A percentile compares a stretch with the other conserved stretches of the same genome.
These are phyloP conservation scores for Astrephomene gubernaculifera DNA, from an alignment of 139 green algal genomes.

Conservation along the genomic window DNA sequence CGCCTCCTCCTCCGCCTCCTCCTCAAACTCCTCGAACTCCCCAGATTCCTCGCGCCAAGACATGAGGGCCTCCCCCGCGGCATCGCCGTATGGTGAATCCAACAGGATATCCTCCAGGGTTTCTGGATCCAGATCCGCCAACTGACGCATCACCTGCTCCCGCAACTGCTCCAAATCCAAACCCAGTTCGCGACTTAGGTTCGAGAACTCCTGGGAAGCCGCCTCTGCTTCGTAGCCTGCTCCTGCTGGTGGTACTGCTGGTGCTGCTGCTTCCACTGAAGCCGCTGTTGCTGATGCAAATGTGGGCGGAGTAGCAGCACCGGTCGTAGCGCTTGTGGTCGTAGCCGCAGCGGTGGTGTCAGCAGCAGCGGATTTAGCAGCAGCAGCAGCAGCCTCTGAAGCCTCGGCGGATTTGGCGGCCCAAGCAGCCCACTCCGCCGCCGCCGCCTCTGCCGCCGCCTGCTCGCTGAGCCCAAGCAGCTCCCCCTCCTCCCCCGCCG, in stretches of 20 bases:
- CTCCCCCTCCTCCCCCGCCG: neutral
- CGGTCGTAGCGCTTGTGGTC: too few relatives aligned
- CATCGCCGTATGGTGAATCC: constrained; percentile 23
- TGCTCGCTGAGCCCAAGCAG: neutral
- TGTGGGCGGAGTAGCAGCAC: too few relatives aligned
- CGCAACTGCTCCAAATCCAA: constrained; percentile 29
- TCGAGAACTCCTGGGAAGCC: too few relatives aligned
- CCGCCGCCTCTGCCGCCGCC: neutral
- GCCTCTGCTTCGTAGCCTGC: neutral
- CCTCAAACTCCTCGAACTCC: neutral
- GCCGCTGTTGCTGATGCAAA: too few relatives aligned
- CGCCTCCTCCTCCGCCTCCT: neutral
- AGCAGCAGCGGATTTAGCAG: too few relatives aligned
- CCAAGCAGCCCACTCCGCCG: neutral
- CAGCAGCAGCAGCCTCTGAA: too few relatives aligned
- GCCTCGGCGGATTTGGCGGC: too few relatives aligned
- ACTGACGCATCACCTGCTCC: constrained; percentile 24
- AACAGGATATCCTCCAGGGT: constrained; percentile 13
- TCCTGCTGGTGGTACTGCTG: neutral
- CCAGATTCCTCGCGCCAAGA: neutral
- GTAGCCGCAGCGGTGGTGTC: too few relatives aligned
- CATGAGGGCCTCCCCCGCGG: neutral
- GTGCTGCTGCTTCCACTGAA: neutral
- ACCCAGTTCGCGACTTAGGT: neutral
- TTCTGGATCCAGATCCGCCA: constrained; percentile 27